Base-by-base conservation (phyloP, 768 basidiomycete species). In the Mycena galopus region DNA sequence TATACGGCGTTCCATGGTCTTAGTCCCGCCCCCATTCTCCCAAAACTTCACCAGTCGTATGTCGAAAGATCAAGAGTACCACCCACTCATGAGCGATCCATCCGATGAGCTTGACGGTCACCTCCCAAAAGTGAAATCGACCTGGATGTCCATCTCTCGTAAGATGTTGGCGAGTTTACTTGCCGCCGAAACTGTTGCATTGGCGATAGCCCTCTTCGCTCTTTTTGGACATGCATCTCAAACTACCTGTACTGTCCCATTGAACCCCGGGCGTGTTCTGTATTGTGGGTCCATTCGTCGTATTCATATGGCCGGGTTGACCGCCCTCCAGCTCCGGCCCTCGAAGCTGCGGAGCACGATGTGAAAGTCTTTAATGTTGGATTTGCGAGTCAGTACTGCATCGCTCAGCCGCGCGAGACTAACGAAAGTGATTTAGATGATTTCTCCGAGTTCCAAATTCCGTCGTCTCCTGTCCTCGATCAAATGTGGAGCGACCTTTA, bases 401-500 rank as follows among this genome's bases (percentile, higher is more conserved):
- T n/a, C 50, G 6, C 21, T n/a, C 58, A 12, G 19, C 50, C 39
- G 39, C 39, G 39, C 39, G 39, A 42, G 39, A 42, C 39, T 42
- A 42, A 42, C 39, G 39, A 16, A 42, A 17, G 39, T 8, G 9
- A 60, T 10, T 3, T 39, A 72, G 72, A 62, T 35, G 72, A 68
- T 44, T 30, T 68, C 4, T 72, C 60, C 35, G 50, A 61, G 16
- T 67, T 72, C 71, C 71, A 72, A 64, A 57, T 67, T 23, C 65
- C 71, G 2, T 47, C 72, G 0, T 69, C 67, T 27, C 62, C 58
- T 8, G 29, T 25, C 17, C 57, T 73, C 5, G 67, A 69, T 33
- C 2, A 65, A 39, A 35, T 50, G 57, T 73, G 72, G 72, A 66
- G 59, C 37, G 63, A 73, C 33, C 42, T 73, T 6, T 73, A 73